Percentiles rank a stretch among this genome's conserved stretches.
Conservation (phyloP, 208 protist species). For the Acanthamoeba culbertsoni region DNA sequence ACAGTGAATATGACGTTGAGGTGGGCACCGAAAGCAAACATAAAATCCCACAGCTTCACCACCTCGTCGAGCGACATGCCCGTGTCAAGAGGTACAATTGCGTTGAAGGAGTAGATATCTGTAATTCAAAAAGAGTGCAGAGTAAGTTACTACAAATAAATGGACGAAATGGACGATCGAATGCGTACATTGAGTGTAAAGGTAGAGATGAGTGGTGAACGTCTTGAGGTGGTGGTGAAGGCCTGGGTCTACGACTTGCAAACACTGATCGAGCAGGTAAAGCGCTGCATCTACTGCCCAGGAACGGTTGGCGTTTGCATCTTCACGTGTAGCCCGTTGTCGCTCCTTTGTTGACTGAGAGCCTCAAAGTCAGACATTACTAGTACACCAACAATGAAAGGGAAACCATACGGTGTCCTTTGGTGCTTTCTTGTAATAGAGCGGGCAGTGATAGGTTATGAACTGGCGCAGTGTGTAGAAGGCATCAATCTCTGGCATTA, state of each 20-base stretch:
- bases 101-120: conserved; percentile 26
- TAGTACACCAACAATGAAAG: no score
- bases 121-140: not conserved
- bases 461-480: no score
- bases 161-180: not conserved
- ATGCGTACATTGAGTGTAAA: conserved; percentile 51
- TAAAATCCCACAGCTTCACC: conserved; percentile 81
- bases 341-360: no score
- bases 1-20: conserved; percentile 76
- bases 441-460: no score
- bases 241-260: conserved; percentile 49
- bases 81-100: conserved; percentile 74
- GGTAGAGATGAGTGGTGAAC: conserved; percentile 40
- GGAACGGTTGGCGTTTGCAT: not conserved
- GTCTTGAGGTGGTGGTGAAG: conserved; percentile 33
- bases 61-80: conserved; percentile 76
- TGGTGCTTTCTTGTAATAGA: conserved; percentile 59
- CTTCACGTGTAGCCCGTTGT: not conserved
- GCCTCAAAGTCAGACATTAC: no score
- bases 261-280: not conserved
- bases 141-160: not conserved
- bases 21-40: conserved; percentile 82
- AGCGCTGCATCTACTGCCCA: not conserved
- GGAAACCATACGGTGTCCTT: no score
- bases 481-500: conserved; percentile 82